Base-by-base conservation (phyloP, 208 protist genomes). In the Acanthamoeba culbertsoni region DNA sequence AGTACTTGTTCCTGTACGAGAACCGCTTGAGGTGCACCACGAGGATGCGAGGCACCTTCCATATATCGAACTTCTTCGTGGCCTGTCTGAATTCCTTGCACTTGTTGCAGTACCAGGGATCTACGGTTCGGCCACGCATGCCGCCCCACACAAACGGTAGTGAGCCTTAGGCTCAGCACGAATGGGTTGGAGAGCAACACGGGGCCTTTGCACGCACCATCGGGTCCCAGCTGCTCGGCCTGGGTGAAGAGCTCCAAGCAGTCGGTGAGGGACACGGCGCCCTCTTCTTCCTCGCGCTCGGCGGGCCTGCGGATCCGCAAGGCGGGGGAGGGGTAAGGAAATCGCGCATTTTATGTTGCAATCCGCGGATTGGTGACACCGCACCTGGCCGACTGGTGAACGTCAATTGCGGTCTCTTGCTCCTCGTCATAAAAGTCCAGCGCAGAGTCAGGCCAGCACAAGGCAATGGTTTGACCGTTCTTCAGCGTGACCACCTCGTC, bases 1-100 rank as follows among this genome's bases (percentile, higher is more conserved):
- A 86, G 86, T 93, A 92, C 31, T 65, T 31, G 12, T 51, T 73
- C 28, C 86, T 90, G 84, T 96, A 96, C 20, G 59, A 94, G 94
- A 97, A 97, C 37, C 96, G 93, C 57, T 97, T 97, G 1, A 97
- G 91, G 43, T 97, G 96, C 23, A 97, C 77, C 26, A 97, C 95
- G 0, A 97, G 77, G 35, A 97, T 92, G 4, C 93, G 75, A 37
- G 96, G 96, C 33, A 97, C 20, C 59, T 82, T 94, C 96, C 96
- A 97, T 18, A 97, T 53, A 48, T 97, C 96, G 59, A 97, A 93
- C 62, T 96, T 94, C 84, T 96, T 97, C 12, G 51, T 93, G 43
- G 95, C 93, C 88, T 93, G 86, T 12, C n/a, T 43, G 53, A 94
- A 68, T 28, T 95, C 79, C 73, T 95, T 97, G 84, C 96, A 97